Conservation (phyloP, 805 yeast genomes). For the Candida awuae region DNA sequence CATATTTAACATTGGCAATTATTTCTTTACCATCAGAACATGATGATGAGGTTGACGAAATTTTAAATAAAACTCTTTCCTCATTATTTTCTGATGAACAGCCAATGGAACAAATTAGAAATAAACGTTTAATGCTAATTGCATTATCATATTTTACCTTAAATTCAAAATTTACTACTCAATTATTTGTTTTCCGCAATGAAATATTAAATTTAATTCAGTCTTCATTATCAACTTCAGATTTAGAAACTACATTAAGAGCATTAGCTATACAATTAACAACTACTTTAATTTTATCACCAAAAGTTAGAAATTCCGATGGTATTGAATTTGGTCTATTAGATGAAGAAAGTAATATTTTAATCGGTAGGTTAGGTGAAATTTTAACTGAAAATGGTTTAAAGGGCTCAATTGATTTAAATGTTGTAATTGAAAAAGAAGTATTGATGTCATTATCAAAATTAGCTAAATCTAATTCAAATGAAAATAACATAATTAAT, state of each 20-base stretch:
- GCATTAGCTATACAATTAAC: constrained; percentile 60
- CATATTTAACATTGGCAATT: constrained; percentile 51
- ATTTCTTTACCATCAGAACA: constrained; percentile 24
- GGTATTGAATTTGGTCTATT: constrained; percentile 32
- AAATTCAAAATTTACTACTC: constrained; percentile 6
- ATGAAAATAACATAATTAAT: constrained; percentile 6
- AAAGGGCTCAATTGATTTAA: constrained; percentile 2
- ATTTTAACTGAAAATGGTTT: constrained; percentile 6
- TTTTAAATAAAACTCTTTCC: constrained; percentile 41
- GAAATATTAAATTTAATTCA: constrained; percentile 59
- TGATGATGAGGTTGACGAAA: constrained; percentile 36
- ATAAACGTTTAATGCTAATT: constrained; percentile 9
- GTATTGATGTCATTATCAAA: constrained; percentile 8
- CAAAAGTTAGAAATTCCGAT: constrained; percentile 6
- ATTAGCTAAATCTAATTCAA: constrained; percentile 5
- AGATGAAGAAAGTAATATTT: constrained; percentile 12
- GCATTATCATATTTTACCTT: constrained; percentile 12
- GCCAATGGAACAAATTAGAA: constrained; percentile 10
- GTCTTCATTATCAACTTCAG: constrained; percentile 61
- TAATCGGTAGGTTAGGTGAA: constrained; percentile 30
- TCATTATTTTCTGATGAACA: constrained; percentile 26
- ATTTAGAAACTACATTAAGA: constrained; percentile 60
- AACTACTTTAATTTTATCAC: constrained; percentile 44
- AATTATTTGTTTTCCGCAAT: constrained; percentile 46
- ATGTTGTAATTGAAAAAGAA: constrained; percentile 6